Base-by-base conservation (phyloP, 139 green algal genomes). In the Nannochloris sp. region DNA sequence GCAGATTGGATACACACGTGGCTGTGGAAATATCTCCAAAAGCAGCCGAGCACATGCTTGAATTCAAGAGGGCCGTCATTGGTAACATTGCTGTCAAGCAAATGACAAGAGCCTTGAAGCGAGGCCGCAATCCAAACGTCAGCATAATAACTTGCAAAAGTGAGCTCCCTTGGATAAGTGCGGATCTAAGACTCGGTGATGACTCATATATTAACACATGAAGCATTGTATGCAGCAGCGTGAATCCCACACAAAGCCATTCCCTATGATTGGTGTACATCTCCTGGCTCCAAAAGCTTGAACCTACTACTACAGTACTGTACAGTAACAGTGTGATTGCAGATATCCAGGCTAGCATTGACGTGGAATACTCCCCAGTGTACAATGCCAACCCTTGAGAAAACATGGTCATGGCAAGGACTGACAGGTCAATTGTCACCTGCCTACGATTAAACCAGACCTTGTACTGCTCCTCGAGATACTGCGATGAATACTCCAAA, bases 81-180 rank as follows among this genome's bases (percentile, higher is more conserved):
- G 11, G 23, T 4, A 76, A 46, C 44, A 68, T 49, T 36, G 61
- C 57, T 9, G 46, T 21, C 31, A n/a, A 43, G 23, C 31, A 53
- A 6, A 34, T 10, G 23, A 72, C 23, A 62, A 71, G 63, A 3
- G 15, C 2, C 6, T 11, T 24, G 25, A 75, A 60, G 9, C 62
- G 54, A 36, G 62, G 29, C 19, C 58, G 63, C 14, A 63, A 36
- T 23, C 69, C 69, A 57, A 75, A 75, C 11, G 46, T 61, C 19
- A 75, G 36, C 69, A 75, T 75, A n/a, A 43, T 15, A 18, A 75
- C 31, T 48, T 71, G 62, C 6, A 64, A 56, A 57, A 75, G 44
- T 4, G 56, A 68, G 15, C 51, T 62, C 6, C 50, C 51, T 61
- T 75, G 62, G 18, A 75, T 23, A 40, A 75, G 56, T 12, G 69